Percentiles rank a stretch among this genome's conserved stretches.
phyloP scores from a whole-genome alignment of 2,329 filamentous ascomycete species.

The Cercospora janseana region DNA sequence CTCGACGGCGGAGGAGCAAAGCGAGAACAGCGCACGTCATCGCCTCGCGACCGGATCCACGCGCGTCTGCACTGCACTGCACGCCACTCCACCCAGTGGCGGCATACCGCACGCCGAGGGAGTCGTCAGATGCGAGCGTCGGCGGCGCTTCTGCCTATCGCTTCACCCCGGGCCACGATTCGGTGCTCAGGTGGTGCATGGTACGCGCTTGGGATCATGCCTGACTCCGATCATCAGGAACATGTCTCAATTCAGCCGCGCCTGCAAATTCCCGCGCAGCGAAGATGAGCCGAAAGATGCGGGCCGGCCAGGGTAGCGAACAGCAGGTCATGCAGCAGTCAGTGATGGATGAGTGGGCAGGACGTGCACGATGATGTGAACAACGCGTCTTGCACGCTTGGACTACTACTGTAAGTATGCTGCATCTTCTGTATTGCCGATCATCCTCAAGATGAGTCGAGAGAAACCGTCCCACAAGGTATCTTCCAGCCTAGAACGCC shows the following conservation, averaged over 20 bases:
- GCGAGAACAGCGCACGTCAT: slow-evolving; percentile 1
- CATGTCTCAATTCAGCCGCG: slow-evolving; percentile 11
- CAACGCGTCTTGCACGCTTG: neutral
- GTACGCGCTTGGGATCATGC: slow-evolving; percentile 3
- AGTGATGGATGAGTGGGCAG: too few relatives aligned
- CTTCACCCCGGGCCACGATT: neutral
- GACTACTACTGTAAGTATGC: slow-evolving; percentile 9
- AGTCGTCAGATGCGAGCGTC: neutral
- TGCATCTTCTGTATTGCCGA: slow-evolving; percentile 9
- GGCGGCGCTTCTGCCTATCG: neutral
- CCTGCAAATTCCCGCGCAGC: slow-evolving; percentile 3
- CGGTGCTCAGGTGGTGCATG: neutral
- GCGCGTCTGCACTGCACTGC: slow-evolving; percentile 2
- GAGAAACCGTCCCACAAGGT: slow-evolving; percentile 1
- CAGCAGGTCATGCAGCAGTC: neutral
- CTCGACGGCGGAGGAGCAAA: neutral
- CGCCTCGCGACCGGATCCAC: slow-evolving; percentile 9
- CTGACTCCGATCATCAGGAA: slow-evolving; percentile 9
- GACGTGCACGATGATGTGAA: too few relatives aligned
- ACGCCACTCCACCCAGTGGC: neutral
- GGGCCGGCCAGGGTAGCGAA: slow-evolving; percentile 4
- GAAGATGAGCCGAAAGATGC: slow-evolving; percentile 1
- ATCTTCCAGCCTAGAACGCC: slow-evolving; percentile 15
- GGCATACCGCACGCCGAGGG: neutral
- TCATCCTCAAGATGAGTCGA: slow-evolving; percentile 9